phyloP scores from a whole-genome alignment of 192 early-diverging fungal genomes.

The Umbelopsis ramanniana region DNA sequence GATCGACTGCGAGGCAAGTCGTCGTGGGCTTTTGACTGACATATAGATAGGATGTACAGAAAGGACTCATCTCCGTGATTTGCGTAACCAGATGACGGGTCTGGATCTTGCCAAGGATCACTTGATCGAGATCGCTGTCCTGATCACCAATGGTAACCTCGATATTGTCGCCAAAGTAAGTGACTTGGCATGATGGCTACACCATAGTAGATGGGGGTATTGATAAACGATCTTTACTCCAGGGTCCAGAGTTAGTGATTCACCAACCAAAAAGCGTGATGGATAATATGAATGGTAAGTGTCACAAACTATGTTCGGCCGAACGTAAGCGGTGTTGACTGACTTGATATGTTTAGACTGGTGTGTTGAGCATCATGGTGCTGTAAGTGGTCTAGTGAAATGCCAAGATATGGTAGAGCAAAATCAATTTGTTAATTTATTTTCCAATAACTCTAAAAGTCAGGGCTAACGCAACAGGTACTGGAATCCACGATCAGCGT shows the following conservation, averaged over 20 bases:
- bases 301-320: not conserved
- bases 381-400: conserved; percentile 48
- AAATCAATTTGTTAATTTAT: conserved; percentile 3
- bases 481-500: conserved; percentile 68
- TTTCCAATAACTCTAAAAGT: conserved; percentile 42
- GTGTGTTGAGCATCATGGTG: conserved; percentile 86
- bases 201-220: no score
- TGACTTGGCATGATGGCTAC: no score
- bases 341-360: conserved; percentile 57
- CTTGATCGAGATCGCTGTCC: conserved; percentile 88
- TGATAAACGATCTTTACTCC: conserved; percentile 3
- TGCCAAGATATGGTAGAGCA: not conserved
- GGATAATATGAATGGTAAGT: conserved; percentile 76
- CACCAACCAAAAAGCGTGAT: conserved; percentile 74
- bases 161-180: conserved; percentile 78
- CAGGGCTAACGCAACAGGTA: conserved; percentile 81
- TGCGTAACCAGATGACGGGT: conserved; percentile 72
- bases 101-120: conserved; percentile 72
- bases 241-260: conserved; percentile 76
- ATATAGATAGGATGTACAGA: not conserved
- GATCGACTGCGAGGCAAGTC: conserved; percentile 77
- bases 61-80: not conserved
- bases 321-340: not conserved
- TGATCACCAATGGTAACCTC: conserved; percentile 88
- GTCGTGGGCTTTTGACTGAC: not conserved